Conservation (phyloP, 352 stramenopile species). For the Elongisporangium prolatum region DNA sequence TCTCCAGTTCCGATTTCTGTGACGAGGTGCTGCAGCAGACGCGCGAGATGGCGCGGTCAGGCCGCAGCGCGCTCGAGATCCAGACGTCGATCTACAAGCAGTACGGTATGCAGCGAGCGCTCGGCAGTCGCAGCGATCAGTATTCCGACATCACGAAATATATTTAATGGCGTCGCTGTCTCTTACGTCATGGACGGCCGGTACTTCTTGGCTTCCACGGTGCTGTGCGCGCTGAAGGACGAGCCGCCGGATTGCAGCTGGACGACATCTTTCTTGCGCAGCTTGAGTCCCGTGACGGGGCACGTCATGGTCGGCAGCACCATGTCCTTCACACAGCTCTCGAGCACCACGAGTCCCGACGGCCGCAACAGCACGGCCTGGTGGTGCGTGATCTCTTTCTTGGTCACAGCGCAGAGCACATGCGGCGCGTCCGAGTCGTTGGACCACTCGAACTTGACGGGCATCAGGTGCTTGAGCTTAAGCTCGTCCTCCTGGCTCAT, state of each 20-base stretch:
- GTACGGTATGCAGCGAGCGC: slow-evolving; percentile 41
- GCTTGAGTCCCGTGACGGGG: slow-evolving; percentile 75
- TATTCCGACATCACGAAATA: slow-evolving; percentile 43
- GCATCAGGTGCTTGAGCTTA: slow-evolving; percentile 87
- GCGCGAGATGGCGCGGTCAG: slow-evolving; percentile 36
- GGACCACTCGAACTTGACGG: slow-evolving; percentile 79
- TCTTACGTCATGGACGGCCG: slow-evolving; percentile 60
- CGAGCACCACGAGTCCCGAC: slow-evolving; percentile 76
- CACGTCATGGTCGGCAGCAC: slow-evolving; percentile 84
- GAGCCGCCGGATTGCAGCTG: slow-evolving; percentile 70
- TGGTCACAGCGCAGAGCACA: slow-evolving; percentile 73
- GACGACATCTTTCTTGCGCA: slow-evolving; percentile 85
- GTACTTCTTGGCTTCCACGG: slow-evolving; percentile 86
- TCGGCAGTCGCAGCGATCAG: slow-evolving; percentile 26
- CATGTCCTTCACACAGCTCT: slow-evolving; percentile 79
- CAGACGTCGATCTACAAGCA: slow-evolving; percentile 34
- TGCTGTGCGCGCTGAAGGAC: slow-evolving; percentile 82
- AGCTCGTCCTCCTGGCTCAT: slow-evolving; percentile 74
- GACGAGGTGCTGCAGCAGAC: slow-evolving; percentile 51
- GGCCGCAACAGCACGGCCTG: slow-evolving; percentile 70
- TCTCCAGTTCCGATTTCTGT: slow-evolving; percentile 30
- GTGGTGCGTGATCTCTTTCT: slow-evolving; percentile 82
- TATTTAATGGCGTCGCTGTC: slow-evolving; percentile 27
- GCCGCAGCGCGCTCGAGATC: slow-evolving; percentile 15
- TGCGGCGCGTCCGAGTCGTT: slow-evolving; percentile 20